Percentiles rank a stretch among this genome's conserved stretches.
Evolutionary conservation across 2,329 filamentous ascomycete genomes (phyloP).

Genomic region (Penicillium sp.): DNA sequence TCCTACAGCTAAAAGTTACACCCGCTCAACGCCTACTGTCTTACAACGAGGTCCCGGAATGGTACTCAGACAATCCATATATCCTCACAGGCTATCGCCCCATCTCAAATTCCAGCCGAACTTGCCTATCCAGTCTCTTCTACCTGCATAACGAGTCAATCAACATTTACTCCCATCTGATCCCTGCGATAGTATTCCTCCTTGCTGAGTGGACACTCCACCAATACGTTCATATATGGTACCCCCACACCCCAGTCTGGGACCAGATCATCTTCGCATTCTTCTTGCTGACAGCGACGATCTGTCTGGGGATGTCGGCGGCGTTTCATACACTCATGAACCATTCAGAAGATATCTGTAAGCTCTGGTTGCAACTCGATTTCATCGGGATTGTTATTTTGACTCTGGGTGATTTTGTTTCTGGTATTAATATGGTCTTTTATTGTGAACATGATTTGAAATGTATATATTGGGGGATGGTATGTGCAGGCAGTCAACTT

Average conservation of each 20-base stretch:
- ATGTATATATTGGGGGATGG: conserved; percentile 4
- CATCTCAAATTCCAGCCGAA: conserved; percentile 19
- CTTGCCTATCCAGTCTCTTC: conserved; percentile 3
- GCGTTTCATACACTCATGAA: conserved; percentile 29
- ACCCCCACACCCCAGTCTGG: conserved; percentile 4
- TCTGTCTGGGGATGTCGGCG: conserved; percentile 6
- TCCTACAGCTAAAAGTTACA: neutral
- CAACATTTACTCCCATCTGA: conserved; percentile 26
- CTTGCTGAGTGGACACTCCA: conserved; percentile 15
- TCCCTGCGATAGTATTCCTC: conserved; percentile 25
- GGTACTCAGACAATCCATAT: conserved; percentile 17
- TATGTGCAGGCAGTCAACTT: neutral
- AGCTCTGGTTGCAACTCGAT: conserved; percentile 4
- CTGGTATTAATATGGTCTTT: conserved; percentile 6
- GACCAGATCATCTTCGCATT: conserved; percentile 22
- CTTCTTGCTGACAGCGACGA: conserved; percentile 15
- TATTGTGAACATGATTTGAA: conserved; percentile 7
- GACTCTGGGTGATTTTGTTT: conserved; percentile 8
- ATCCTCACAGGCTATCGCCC: conserved; percentile 30
- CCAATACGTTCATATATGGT: conserved; percentile 10
- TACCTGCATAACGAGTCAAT: conserved; percentile 23
- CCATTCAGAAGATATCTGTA: conserved; percentile 13
- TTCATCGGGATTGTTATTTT: conserved; percentile 5
- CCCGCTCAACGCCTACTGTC: neutral
- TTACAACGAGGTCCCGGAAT: neutral